Percentiles rank a stretch among this genome's conserved stretches.
These are phyloP conservation scores for Henningerozyma blattae DNA, from an alignment of 805 yeast genomes.

Conservation along the genomic window DNA sequence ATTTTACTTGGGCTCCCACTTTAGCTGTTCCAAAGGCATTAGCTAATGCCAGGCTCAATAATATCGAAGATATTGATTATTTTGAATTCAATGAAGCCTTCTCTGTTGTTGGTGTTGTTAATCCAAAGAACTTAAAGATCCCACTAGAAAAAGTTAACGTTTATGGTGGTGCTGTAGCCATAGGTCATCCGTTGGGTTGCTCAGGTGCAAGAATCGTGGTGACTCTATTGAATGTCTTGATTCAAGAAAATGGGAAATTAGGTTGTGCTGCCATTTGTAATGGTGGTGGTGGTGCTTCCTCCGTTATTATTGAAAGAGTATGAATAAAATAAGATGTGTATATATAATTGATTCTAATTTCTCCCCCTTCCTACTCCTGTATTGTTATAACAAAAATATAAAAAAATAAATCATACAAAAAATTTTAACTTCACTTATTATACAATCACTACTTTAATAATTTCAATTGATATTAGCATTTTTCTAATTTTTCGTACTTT, in stretches of 20 bases:
- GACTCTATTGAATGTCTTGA: slow-evolving; percentile 68
- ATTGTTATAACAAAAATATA: too few species aligned
- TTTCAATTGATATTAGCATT: too few species aligned
- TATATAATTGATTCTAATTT: background rate
- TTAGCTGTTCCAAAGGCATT: slow-evolving; percentile 93
- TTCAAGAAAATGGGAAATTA: slow-evolving; percentile 74
- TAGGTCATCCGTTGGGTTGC: slow-evolving; percentile 92
- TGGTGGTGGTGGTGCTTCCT: slow-evolving; percentile 99
- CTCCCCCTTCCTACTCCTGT: too few species aligned
- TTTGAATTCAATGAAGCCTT: slow-evolving; percentile 97
- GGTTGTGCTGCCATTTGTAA: slow-evolving; percentile 97
- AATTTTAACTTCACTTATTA: too few species aligned
- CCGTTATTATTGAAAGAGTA: slow-evolving; percentile 71
- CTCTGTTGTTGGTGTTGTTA: slow-evolving; percentile 91
- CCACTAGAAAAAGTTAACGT: slow-evolving; percentile 64
- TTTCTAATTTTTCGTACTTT: too few species aligned
- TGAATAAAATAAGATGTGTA: background rate
- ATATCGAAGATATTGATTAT: slow-evolving; percentile 60
- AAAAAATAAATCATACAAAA: too few species aligned
- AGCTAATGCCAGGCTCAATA: slow-evolving; percentile 61
- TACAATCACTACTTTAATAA: too few species aligned
- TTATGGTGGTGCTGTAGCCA: slow-evolving; percentile 93
- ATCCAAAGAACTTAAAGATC: slow-evolving; percentile 55
- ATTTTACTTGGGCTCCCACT: slow-evolving; percentile 93
- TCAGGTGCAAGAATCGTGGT: slow-evolving; percentile 93